Evolutionary conservation across 768 basidiomycete species (phyloP), one percentile per base, ranked within the genome.

Genomic region (Lactifluus hygrophoroides): DNA sequence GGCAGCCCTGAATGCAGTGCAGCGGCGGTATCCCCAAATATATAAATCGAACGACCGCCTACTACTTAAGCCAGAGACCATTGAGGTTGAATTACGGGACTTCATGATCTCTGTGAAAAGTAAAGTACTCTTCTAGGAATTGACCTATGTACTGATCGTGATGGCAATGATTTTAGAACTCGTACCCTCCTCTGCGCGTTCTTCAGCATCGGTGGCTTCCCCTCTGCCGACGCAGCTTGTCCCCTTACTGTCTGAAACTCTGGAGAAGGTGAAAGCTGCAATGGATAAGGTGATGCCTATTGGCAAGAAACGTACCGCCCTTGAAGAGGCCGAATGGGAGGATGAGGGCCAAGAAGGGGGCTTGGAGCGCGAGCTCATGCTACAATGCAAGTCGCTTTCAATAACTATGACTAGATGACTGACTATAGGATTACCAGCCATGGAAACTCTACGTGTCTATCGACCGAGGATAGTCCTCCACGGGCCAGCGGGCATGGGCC

Each of bases 31-130:
- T 70, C 96, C 96, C 0, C 96, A 99, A 70, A 94, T 98, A 46
- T 99, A 99, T 77, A 88, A 90, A 72, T 88, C 90, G 5, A 82
- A 78, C 32, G 94, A 98, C 61, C 78, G 96, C 10, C 74, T 97
- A 2, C 68, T 93, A 49, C 76, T 98, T 54, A 82, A 90, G 62
- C 89, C 94, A 7, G 88, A 90, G 66, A 84, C 85, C 2, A 96
- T 98, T 61, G 77, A 78, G 32, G 83, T 97, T 17, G 82, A 86
- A 34, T 76, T 96, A 50, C 78, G 90, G 40, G 96, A 99, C 69
- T 99, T 99, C 68, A 92, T 97, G 92, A 88, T 95, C 66, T 91
- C 95, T 2, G 83, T 96, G 56, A 93, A 96, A 72, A 95, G 95
- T 96, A 66, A 52, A 85, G 75, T 28, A 21, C 35, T n/a, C 54